These are phyloP conservation scores for Gossypium turneri DNA, from an alignment of 345 rosid genomes.

Conservation along the genomic window DNA sequence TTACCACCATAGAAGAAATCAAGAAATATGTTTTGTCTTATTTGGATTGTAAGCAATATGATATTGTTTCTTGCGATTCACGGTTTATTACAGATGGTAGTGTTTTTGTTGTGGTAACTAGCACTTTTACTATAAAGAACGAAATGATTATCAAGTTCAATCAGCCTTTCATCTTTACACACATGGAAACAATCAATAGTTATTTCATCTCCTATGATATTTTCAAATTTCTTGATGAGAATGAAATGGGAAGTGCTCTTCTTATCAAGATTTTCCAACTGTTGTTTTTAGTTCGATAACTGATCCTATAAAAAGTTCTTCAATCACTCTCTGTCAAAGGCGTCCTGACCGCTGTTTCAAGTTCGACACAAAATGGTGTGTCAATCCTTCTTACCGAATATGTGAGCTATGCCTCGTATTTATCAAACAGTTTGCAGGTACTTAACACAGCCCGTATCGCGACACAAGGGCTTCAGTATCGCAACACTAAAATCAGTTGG, in stretches of 20 bases:
- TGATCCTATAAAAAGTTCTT: no score
- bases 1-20: not conserved
- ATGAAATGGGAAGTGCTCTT: not conserved
- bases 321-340: no score
- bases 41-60: not conserved
- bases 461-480: no score
- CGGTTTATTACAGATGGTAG: not conserved
- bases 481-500: no score
- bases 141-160: not conserved
- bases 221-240: not conserved
- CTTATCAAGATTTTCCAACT: no score
- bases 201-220: not conserved
- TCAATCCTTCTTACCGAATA: not conserved
- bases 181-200: not conserved
- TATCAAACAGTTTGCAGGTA: no score
- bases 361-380: not conserved
- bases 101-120: not conserved
- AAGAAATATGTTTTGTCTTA: not conserved
- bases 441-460: no score
- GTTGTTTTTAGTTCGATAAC: not conserved
- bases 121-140: not conserved
- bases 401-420: not conserved
- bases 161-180: constrained; percentile 1
- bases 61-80: not conserved
- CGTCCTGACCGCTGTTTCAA: not conserved